Evolutionary conservation across 176 grass and related monocot genomes (phyloP).

Genomic region (Thalia dealbata): DNA sequence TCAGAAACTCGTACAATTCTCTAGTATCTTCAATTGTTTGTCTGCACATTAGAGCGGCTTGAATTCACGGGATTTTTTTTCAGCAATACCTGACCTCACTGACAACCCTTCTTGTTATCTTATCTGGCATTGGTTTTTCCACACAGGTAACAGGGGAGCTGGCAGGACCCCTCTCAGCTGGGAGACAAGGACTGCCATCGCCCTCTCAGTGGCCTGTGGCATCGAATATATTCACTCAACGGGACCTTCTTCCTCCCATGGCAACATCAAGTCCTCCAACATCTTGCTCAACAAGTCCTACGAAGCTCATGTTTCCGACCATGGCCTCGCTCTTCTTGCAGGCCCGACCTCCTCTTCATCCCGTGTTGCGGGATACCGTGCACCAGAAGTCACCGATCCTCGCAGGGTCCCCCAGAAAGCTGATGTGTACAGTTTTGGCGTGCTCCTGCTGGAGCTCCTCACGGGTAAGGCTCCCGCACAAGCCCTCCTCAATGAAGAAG

Average conservation of each 20-base stretch:
- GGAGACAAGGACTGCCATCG: not conserved
- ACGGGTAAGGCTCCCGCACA: slow-evolving; percentile 70
- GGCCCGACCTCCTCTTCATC: not conserved
- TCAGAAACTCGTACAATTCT: not conserved
- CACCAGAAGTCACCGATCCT: slow-evolving; percentile 61
- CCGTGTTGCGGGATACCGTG: slow-evolving; percentile 26
- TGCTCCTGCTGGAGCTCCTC: slow-evolving; percentile 72
- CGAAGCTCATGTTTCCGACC: not conserved
- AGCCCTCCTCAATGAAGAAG: slow-evolving; percentile 43
- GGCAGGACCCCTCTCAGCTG: not conserved
- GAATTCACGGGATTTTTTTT: not conserved
- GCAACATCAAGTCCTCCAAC: slow-evolving; percentile 4
- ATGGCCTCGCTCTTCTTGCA: slow-evolving; percentile 1
- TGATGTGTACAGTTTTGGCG: slow-evolving; percentile 77
- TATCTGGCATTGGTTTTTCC: not conserved
- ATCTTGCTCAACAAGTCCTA: not conserved
- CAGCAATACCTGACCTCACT: not conserved
- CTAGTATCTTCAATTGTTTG: not conserved
- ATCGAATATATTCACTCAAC: slow-evolving; percentile 1
- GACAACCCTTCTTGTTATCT: not conserved
- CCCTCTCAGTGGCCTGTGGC: not conserved
- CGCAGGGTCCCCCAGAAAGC: slow-evolving; percentile 58
- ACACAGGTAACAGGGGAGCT: not conserved
- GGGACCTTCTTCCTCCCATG: not conserved
- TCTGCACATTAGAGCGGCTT: not conserved